A percentile compares a stretch with the other conserved stretches of the same genome.
phyloP scores from a whole-genome alignment of 1,284 basidiomycete genomes.

The Coriolopsis trogii region DNA sequence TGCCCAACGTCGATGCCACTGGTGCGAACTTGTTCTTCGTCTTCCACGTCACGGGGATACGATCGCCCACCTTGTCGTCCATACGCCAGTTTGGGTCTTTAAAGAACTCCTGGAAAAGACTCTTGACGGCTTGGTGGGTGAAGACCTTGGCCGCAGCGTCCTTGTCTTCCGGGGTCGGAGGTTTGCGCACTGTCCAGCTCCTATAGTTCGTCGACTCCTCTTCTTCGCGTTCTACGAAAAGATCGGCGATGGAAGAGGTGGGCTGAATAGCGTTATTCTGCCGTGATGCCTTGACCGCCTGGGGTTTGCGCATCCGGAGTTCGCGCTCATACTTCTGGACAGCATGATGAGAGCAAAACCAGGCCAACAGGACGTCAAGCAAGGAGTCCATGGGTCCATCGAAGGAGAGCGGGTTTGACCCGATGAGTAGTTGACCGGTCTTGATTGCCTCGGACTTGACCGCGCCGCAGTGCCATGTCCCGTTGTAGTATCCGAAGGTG shows the following conservation, averaged over 20 bases:
- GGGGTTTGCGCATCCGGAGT: not conserved
- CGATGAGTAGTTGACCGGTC: not conserved
- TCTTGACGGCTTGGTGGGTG: not conserved
- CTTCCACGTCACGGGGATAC: not conserved
- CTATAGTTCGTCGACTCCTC: too few species aligned
- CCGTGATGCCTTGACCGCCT: too few species aligned
- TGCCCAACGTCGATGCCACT: not conserved
- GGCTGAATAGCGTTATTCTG: too few species aligned
- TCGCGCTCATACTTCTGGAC: not conserved
- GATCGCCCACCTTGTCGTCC: not conserved
- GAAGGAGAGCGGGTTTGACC: not conserved
- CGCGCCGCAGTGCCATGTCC: not conserved
- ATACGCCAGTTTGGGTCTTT: not conserved
- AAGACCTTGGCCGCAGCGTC: not conserved
- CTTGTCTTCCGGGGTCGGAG: not conserved
- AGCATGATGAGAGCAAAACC: conserved; percentile 2
- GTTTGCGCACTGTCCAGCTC: too few species aligned
- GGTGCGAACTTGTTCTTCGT: not conserved
- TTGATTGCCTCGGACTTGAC: not conserved
- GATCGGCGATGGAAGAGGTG: too few species aligned
- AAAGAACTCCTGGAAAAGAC: not conserved
- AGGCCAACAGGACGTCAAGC: not conserved
- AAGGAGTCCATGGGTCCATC: conserved; percentile 1
- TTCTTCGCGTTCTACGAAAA: too few species aligned
- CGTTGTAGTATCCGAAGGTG: not conserved